Percentiles rank a stretch among this genome's conserved stretches.
phyloP scores from a whole-genome alignment of 2,329 filamentous ascomycete genomes.

The Penicillium sp. region DNA sequence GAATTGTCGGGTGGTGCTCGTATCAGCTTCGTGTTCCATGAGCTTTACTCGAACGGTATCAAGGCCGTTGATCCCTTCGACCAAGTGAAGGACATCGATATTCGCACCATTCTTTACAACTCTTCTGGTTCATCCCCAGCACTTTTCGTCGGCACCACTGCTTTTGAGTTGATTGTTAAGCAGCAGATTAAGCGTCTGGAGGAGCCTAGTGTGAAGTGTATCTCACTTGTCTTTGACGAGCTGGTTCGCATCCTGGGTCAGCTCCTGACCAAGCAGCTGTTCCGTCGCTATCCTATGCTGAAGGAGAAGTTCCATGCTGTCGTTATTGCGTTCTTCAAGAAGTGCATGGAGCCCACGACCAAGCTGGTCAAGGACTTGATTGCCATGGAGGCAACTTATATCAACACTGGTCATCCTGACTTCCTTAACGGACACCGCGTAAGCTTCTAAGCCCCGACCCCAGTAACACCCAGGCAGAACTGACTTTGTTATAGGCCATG shows the following conservation, averaged over 20 bases:
- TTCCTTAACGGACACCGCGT: conserved; percentile 93
- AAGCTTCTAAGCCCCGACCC: conserved; percentile 33
- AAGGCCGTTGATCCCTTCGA: conserved; percentile 98
- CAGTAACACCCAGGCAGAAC: neutral
- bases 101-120: conserved; percentile 96
- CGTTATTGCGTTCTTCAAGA: conserved; percentile 95
- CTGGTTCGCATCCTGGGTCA: conserved; percentile 92
- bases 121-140: conserved; percentile 97
- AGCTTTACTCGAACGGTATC: conserved; percentile 94
- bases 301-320: conserved; percentile 97
- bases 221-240: conserved; percentile 95
- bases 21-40: conserved; percentile 99
- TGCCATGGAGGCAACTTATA: conserved; percentile 92
- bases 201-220: conserved; percentile 95
- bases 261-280: conserved; percentile 82
- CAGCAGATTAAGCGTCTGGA: conserved; percentile 96
- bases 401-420: conserved; percentile 97
- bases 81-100: conserved; percentile 94
- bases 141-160: conserved; percentile 93
- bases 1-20: conserved; percentile 95
- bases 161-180: conserved; percentile 98
- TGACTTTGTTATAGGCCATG: conserved; percentile 66
- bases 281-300: conserved; percentile 85
- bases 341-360: conserved; percentile 96
- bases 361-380: conserved; percentile 94